Conservation (phyloP, 2,329 filamentous ascomycete genomes). For the Grosmannia clavigera region DNA sequence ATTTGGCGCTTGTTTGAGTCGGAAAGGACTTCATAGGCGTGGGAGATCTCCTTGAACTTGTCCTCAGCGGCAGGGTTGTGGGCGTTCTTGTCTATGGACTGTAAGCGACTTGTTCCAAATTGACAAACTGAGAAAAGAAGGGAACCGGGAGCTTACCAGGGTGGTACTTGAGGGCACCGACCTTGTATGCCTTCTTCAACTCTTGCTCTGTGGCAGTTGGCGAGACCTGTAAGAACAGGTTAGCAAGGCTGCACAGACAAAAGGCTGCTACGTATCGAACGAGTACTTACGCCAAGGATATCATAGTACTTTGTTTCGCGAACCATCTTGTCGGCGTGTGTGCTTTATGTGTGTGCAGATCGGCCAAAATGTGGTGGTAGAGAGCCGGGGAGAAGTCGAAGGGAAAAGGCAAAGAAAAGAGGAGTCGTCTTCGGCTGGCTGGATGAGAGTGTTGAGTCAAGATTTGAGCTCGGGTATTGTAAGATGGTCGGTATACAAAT, state of each 20-base stretch:
- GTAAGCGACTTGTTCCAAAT: conserved; percentile 7
- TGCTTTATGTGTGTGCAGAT: background rate
- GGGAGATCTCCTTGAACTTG: conserved; percentile 96
- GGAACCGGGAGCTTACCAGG: conserved; percentile 46
- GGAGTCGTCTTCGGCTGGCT: background rate
- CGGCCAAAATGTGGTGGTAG: background rate
- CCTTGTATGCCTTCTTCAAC: conserved; percentile 84
- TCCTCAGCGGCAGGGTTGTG: conserved; percentile 87
- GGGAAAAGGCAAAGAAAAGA: background rate
- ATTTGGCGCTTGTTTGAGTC: conserved; percentile 82
- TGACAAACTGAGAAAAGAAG: background rate
- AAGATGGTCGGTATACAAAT: no score
- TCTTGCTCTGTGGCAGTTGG: conserved; percentile 72
- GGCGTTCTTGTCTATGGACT: conserved; percentile 73
- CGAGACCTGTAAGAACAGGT: conserved; percentile 44
- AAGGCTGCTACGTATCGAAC: background rate
- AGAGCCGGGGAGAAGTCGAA: no score
- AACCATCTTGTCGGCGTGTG: conserved; percentile 45
- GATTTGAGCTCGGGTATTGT: no score
- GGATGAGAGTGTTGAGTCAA: no score
- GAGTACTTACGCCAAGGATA: conserved; percentile 52
- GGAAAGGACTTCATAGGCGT: conserved; percentile 89
- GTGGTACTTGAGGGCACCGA: conserved; percentile 71
- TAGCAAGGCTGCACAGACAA: conserved; percentile 5
- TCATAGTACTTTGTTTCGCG: conserved; percentile 75